Evolutionary conservation across 2,329 filamentous ascomycete species (phyloP).

Genomic region (Colletotrichum lupini): DNA sequence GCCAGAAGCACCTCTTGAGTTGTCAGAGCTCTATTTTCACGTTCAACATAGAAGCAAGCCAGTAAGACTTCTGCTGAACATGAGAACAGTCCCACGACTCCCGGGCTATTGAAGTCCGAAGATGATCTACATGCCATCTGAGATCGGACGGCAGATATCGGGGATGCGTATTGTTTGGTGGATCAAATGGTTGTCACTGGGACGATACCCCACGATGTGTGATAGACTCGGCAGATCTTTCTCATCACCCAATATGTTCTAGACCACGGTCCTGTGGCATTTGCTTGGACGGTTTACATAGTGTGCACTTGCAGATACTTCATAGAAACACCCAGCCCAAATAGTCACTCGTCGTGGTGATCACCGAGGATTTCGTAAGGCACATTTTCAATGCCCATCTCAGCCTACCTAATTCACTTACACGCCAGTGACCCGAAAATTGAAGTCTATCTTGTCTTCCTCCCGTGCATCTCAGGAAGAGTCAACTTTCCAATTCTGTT

Average conservation of each 20-base stretch:
- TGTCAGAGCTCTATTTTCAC: no score
- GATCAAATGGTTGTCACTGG: neutral
- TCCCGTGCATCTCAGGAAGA: no score
- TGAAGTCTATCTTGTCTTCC: neutral
- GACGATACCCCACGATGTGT: neutral
- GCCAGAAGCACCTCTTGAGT: no score
- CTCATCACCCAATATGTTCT: neutral
- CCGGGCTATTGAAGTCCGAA: neutral
- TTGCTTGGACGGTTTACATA: neutral
- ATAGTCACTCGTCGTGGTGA: neutral
- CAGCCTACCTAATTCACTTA: neutral
- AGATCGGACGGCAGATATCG: neutral
- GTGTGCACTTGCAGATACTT: neutral
- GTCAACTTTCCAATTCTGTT: neutral
- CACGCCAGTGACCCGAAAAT: neutral
- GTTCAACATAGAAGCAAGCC: neutral
- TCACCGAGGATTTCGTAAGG: neutral
- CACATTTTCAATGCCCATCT: neutral
- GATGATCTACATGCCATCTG: neutral
- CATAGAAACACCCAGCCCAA: neutral
- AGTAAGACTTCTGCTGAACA: neutral
- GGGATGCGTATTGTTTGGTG: neutral
- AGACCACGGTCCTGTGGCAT: neutral
- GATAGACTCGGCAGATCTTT: neutral
- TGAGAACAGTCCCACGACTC: neutral